These are phyloP conservation scores for Anastatica hierochuntica DNA, from an alignment of 345 rosid genomes.

Conservation along the genomic window DNA sequence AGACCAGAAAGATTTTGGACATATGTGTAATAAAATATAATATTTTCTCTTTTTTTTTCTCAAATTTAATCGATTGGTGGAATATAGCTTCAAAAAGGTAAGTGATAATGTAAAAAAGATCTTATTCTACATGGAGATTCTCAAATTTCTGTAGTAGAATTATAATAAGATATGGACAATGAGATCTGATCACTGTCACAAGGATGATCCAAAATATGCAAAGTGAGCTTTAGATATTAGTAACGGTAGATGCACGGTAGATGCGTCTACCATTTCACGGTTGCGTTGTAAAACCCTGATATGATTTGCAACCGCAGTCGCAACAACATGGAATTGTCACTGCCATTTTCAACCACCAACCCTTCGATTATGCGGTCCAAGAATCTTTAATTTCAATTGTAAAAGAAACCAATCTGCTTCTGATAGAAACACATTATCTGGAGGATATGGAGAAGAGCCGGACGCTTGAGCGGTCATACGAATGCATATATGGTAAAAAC, in stretches of 20 bases:
- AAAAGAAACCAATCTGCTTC: background rate
- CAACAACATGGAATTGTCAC: conserved; percentile 11
- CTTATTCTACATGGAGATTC: background rate
- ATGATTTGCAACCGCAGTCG: background rate
- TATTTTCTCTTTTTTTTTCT: background rate
- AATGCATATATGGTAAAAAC: too few relatives aligned
- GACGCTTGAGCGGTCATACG: conserved; percentile 46
- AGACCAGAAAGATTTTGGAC: conserved; percentile 4
- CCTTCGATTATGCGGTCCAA: background rate
- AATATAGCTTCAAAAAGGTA: too few relatives aligned
- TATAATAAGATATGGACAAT: too few relatives aligned
- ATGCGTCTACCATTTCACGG: background rate
- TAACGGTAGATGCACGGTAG: too few relatives aligned
- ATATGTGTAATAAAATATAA: background rate
- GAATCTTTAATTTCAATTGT: too few relatives aligned
- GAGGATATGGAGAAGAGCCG: conserved; percentile 37
- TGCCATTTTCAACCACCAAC: background rate
- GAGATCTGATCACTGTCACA: background rate
- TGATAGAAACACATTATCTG: conserved; percentile 12
- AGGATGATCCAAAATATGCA: background rate
- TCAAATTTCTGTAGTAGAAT: background rate
- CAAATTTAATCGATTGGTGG: background rate
- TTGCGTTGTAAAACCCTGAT: background rate
- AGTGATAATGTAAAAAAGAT: background rate
- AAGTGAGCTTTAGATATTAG: too few relatives aligned